Evolutionary conservation across 345 rosid species (phyloP).

Genomic region (Boechera retrofracta): DNA sequence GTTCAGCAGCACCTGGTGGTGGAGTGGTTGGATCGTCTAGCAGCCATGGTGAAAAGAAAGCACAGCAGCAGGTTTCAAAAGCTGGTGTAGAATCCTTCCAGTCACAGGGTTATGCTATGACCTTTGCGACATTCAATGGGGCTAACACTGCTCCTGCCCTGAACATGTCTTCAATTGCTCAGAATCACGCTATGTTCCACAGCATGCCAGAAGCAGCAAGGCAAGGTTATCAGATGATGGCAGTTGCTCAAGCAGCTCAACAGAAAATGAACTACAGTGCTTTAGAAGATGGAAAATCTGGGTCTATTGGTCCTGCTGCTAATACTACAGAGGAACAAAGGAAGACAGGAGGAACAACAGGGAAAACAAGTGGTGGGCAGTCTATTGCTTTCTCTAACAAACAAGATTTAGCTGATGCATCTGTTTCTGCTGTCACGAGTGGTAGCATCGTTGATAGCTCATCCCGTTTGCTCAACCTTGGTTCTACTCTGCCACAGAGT

Average conservation of each 20-base stretch:
- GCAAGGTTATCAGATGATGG: conserved; percentile 65
- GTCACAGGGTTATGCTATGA: conserved; percentile 87
- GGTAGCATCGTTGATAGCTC: conserved; percentile 81
- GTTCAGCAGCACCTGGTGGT: conserved; percentile 59
- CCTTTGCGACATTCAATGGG: conserved; percentile 78
- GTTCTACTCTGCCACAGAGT: conserved; percentile 57
- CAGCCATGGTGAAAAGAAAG: conserved; percentile 72
- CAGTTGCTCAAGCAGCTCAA: conserved; percentile 71
- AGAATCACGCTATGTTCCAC: conserved; percentile 80
- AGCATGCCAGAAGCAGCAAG: conserved; percentile 72
- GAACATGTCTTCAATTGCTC: conserved; percentile 76
- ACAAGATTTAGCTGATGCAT: conserved; percentile 59
- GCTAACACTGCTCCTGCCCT: conserved; percentile 55
- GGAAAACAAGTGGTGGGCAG: conserved; percentile 56
- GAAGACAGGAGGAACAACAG: conserved; percentile 44
- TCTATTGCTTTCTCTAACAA: conserved; percentile 81
- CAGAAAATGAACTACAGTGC: conserved; percentile 74
- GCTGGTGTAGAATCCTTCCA: conserved; percentile 63
- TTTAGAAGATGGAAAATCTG: conserved; percentile 71
- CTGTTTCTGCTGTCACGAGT: conserved; percentile 61
- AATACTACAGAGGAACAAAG: conserved; percentile 66
- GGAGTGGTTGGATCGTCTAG: conserved; percentile 49
- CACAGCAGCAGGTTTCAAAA: conserved; percentile 59
- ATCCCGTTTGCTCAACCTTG: conserved; percentile 61
- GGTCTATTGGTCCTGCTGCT: conserved; percentile 52